Evolutionary conservation across 352 stramenopile genomes (phyloP).

Genomic region (Chrysophaeum taylorii): DNA sequence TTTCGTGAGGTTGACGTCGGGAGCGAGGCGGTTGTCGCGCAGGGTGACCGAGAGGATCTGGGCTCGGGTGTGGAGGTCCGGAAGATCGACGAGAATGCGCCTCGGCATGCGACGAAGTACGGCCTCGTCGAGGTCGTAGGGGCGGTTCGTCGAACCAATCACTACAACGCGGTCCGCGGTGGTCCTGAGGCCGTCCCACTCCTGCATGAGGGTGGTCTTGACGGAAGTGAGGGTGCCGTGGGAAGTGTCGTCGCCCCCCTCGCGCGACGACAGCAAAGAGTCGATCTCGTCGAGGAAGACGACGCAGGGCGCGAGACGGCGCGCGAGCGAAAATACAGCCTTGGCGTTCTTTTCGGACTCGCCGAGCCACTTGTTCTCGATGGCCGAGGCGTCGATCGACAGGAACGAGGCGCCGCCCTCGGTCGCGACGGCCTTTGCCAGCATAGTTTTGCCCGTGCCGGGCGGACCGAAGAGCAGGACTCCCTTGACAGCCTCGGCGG

Average conservation of each 20-base stretch:
- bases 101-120: conserved; percentile 70
- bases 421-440: conserved; percentile 75
- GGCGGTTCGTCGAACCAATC: conserved; percentile 73
- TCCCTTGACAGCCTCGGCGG: conserved; percentile 66
- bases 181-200: conserved; percentile 68
- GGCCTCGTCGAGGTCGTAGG: conserved; percentile 75
- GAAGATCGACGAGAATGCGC: conserved; percentile 69
- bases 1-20: conserved; percentile 55
- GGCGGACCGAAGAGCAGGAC: conserved; percentile 65
- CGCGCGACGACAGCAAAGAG: conserved; percentile 52
- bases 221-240: conserved; percentile 71
- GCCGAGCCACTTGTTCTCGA: conserved; percentile 75
- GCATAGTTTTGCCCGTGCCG: conserved; percentile 60
- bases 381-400: conserved; percentile 63
- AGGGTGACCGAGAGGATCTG: conserved; percentile 69
- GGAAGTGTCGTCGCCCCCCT: conserved; percentile 63
- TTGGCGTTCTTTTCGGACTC: conserved; percentile 77
- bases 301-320: conserved; percentile 65
- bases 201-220: conserved; percentile 63
- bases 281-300: conserved; percentile 76
- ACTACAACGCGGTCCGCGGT: conserved; percentile 64
- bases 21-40: conserved; percentile 57
- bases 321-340: conserved; percentile 72
- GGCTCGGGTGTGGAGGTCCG: conserved; percentile 56
- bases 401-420: conserved; percentile 72